These are phyloP conservation scores for Gardenia jasminoides DNA, from an alignment of 257 asterid genomes.

Conservation along the genomic window DNA sequence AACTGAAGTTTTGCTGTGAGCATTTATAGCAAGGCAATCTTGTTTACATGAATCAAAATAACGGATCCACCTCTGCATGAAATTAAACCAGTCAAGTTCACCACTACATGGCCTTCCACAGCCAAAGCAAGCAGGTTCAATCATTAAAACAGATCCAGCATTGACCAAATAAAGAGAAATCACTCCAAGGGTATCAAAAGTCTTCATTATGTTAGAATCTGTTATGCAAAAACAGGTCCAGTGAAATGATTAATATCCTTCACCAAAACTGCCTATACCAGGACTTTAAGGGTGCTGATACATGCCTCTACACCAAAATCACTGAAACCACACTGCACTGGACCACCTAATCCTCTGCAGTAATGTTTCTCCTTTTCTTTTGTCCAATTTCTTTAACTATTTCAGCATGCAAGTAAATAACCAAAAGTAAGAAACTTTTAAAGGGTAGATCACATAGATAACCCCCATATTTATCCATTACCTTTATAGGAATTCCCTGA, in stretches of 20 bases:
- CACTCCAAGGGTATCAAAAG: not conserved
- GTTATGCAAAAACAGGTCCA: not conserved
- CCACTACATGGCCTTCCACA: not conserved
- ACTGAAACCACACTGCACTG: not conserved
- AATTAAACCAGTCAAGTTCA: conserved; percentile 16
- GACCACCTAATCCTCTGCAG: not conserved
- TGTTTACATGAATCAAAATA: conserved; percentile 65
- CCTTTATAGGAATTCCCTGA: not conserved
- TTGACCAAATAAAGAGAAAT: not conserved
- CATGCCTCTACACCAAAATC: not conserved
- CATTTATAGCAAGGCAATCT: conserved; percentile 82
- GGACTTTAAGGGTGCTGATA: no score
- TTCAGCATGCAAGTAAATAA: not conserved
- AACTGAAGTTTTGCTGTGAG: conserved; percentile 85
- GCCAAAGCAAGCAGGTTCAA: not conserved
- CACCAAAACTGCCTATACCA: no score
- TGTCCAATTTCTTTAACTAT: not conserved
- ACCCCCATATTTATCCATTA: not conserved
- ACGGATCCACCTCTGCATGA: conserved; percentile 69
- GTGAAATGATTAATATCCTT: not conserved
- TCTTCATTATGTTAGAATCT: not conserved
- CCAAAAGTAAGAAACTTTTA: not conserved
- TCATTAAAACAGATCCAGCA: not conserved
- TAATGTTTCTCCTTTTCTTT: no score
- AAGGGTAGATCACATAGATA: not conserved